A percentile compares a stretch with the other conserved stretches of the same genome.
These are phyloP conservation scores for Amborella trichopoda DNA, from an alignment of 164 flowering plant genomes.

Conservation along the genomic window DNA sequence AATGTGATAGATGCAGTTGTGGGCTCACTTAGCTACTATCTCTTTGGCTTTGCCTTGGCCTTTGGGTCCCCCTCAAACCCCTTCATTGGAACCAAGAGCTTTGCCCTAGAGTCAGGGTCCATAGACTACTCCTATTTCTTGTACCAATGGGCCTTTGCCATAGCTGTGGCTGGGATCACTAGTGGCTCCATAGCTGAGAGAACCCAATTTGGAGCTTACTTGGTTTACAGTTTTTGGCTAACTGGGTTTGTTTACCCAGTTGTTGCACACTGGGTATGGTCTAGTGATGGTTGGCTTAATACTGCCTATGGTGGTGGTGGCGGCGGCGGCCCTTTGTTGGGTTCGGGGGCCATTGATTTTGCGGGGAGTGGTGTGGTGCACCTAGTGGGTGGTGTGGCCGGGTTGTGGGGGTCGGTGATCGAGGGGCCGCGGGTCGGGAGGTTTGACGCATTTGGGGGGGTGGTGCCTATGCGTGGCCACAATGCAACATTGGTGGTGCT, in stretches of 20 bases:
- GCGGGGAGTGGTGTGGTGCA: slow-evolving; percentile 57
- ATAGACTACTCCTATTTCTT: slow-evolving; percentile 57
- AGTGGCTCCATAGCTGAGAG: slow-evolving; percentile 82
- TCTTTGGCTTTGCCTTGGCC: slow-evolving; percentile 70
- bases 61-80: slow-evolving; percentile 37
- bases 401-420: slow-evolving; percentile 48
- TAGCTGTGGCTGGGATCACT: slow-evolving; percentile 67
- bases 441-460: slow-evolving; percentile 42
- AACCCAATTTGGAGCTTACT: slow-evolving; percentile 64
- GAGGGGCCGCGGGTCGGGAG: slow-evolving; percentile 61
- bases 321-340: slow-evolving; percentile 19
- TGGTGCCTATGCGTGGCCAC: slow-evolving; percentile 47
- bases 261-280: slow-evolving; percentile 73
- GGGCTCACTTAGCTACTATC: slow-evolving; percentile 57
- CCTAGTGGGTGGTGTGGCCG: slow-evolving; percentile 56
- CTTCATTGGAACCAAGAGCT: slow-evolving; percentile 43
- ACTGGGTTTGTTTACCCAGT: slow-evolving; percentile 73
- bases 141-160: slow-evolving; percentile 80
- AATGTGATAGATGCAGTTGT: slow-evolving; percentile 68
- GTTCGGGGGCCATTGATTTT: slow-evolving; percentile 54
- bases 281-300: slow-evolving; percentile 42
- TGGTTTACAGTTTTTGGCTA: slow-evolving; percentile 49
- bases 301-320: slow-evolving; percentile 12
- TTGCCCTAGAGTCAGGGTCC: slow-evolving; percentile 35
- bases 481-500: slow-evolving; percentile 57